Base-by-base conservation (phyloP, 441 rosid species). In the Eruca vesicaria region DNA sequence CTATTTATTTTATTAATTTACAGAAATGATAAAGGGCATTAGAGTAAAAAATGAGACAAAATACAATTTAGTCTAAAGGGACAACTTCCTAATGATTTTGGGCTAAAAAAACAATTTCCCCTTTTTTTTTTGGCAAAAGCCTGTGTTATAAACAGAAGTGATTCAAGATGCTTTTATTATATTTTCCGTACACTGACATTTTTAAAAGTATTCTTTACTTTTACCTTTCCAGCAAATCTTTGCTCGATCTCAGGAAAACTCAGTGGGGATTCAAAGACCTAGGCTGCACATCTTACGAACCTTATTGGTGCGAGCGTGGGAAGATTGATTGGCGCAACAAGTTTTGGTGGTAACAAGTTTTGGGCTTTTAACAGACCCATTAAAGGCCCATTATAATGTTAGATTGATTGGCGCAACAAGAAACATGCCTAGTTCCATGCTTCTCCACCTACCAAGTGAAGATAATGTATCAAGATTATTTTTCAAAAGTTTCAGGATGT, bases 351-450 rank as follows among this genome's bases (percentile, higher is more conserved):
- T n/a, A n/a, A n/a, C n/a, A n/a, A n/a, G n/a, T n/a, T n/a, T n/a
- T n/a, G n/a, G n/a, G n/a, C n/a, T n/a, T n/a, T 57, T 15, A 3
- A 45, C 2, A n/a, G n/a, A 72, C 71, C 71, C 41, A 69, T 28
- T 35, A 75, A 0, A 2, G 14, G 15, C 53, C 11, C 48, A 9
- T n/a, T n/a, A n/a, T n/a, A n/a, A n/a, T n/a, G 57, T 16, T 33
- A 20, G 20, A 16, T 38, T 41, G 50, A 10, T 55, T 11, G 60
- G 15, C 19, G 52, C 71, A 76, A 57, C 75, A 48, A 64, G 57
- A 64, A 77, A 72, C 56, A 65, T 65, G 80, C 53, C 60, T 69
- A 41, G 66, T 63, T 43, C n/a, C 79, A 69, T 15, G 66, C 67
- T 26, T 65, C 56, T 45, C 71, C 76, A 70, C 80, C 57, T 32